phyloP scores from a whole-genome alignment of 345 rosid genomes.

The Eucalyptus tenuipes region DNA sequence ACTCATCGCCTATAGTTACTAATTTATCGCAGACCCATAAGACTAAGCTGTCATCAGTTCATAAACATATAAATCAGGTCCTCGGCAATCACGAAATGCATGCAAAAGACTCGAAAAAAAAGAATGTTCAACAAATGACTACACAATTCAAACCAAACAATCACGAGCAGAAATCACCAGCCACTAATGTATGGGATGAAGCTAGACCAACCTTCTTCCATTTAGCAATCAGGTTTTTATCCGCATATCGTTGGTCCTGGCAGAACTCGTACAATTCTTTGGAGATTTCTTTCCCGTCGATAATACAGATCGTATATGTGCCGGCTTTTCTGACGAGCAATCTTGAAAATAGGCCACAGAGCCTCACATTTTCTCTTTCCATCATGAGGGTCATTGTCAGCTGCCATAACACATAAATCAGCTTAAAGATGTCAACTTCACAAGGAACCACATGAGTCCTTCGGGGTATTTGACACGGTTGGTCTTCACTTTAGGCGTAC shows the following conservation, averaged over 20 bases:
- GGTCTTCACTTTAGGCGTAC: conserved; percentile 72
- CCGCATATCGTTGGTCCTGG: conserved; percentile 64
- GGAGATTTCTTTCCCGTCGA: conserved; percentile 49
- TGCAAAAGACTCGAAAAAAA: background rate
- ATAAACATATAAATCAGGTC: background rate
- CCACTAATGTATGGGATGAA: background rate
- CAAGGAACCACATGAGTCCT: conserved; percentile 5
- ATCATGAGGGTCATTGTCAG: conserved; percentile 69
- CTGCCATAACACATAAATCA: conserved; percentile 8
- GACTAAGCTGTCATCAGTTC: background rate
- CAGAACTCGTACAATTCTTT: conserved; percentile 67
- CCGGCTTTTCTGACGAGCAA: conserved; percentile 66
- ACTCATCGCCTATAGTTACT: background rate
- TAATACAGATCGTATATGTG: conserved; percentile 56
- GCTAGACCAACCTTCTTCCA: conserved; percentile 41
- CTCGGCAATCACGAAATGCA: background rate
- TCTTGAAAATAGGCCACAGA: conserved; percentile 68
- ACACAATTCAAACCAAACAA: background rate
- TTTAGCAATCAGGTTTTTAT: conserved; percentile 51
- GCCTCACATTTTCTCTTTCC: conserved; percentile 76
- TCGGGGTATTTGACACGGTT: conserved; percentile 56
- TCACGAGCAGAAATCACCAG: background rate
- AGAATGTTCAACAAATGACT: background rate
- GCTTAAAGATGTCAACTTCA: background rate
- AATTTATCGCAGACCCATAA: background rate